Base-by-base conservation (phyloP, 345 rosid species). In the Melastoma malabathricum region DNA sequence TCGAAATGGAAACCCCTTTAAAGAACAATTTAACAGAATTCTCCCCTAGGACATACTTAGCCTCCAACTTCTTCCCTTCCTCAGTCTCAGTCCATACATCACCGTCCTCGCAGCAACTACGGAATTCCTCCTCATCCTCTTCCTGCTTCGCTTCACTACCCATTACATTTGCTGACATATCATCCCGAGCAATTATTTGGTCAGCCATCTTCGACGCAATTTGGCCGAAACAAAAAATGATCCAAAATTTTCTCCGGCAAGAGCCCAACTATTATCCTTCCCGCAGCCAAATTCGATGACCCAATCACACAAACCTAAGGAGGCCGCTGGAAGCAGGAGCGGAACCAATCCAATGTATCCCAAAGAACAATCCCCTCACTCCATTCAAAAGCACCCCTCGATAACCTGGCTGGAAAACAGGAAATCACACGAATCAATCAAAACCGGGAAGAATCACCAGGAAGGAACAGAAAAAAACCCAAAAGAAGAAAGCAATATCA, bases 61-160 rank as follows among this genome's bases (percentile, higher is more conserved):
- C 54, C 47, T 70, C 84, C 58, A 59, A 72, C 69, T 58, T 74
- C 61, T 47, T 61, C 49, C 60, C 44, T 49, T 82, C 86, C 58
- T 84, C 96, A 54, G 63, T 59, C 53, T 78, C 95, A 54, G 75
- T 80, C 98, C 94, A 90, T 0, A 80, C 83, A 18, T 84, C 98
- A 20, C 82, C 90, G 60, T 90, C 98, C 61, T 72, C 98, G 41
- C 89, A 87, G 69, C 96, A 92, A 31, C 98, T 92, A 23, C 89
- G 66, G 57, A 92, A 92, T 20, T 92, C 98, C 39, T 92, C 98
- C 49, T 92, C 96, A 0, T 87, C 93, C 50, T 78, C 88, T 54
- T 78, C 87, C 46, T 63, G 51, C 59, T 52, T 73, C 27, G 56
- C 60, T 66, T 50, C 92, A 66, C 76, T 68, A n/a, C 49, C n/a